Conservation (phyloP, 345 rosid genomes). For the thale cress (Arabidopsis thaliana) region TAIR10.1 NC_003070.9:10766001-10766500, state of each 20-base stretch:
- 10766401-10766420: conserved; percentile 61
- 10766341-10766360: conserved; percentile 86
- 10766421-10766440: conserved; percentile 22
- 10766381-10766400: conserved; percentile 87
- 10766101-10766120: conserved; percentile 99
- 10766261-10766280: conserved; percentile 19
- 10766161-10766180: conserved; percentile 67
- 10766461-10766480: conserved; percentile 11
- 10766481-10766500: conserved; percentile 25
- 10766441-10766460: conserved; percentile 21
- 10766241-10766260: conserved; percentile 25
- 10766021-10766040: conserved; percentile 94
- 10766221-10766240: background rate
- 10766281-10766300: conserved; percentile 82
- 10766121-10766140: conserved; percentile 82
- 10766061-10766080: conserved; percentile 95
- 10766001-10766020: conserved; percentile 65
- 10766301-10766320: conserved; percentile 78
- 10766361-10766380: conserved; percentile 87
- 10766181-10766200: conserved; percentile 70
- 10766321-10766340: conserved; percentile 92
- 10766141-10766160: conserved; percentile 92
- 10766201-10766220: conserved; percentile 19
- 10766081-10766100: conserved; percentile 98
- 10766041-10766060: conserved; percentile 90